Percentiles rank a stretch among this genome's conserved stretches.
These are phyloP conservation scores for Lecanicillium sp. DNA, from an alignment of 2,329 filamentous ascomycete species.

Conservation along the genomic window DNA sequence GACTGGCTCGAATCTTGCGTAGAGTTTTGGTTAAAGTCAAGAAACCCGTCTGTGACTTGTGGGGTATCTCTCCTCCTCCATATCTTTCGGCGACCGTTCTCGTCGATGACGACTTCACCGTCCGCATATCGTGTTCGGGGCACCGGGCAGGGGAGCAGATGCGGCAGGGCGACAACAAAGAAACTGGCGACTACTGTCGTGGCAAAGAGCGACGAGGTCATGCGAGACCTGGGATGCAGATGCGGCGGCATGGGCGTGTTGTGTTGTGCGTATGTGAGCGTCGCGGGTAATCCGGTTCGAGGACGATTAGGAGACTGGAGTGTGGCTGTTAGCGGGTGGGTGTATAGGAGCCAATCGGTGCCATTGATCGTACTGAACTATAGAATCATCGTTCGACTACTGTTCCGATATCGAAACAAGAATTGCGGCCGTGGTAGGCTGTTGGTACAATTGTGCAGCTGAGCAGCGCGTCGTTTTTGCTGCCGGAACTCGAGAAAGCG, in stretches of 20 bases:
- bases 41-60: slow-evolving; percentile 40
- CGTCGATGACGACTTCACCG: slow-evolving; percentile 45
- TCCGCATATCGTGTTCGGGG: slow-evolving; percentile 72
- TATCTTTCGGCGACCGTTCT: slow-evolving; percentile 39
- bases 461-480: not conserved
- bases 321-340: slow-evolving; percentile 2
- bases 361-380: slow-evolving; percentile 17
- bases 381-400: slow-evolving; percentile 17
- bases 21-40: slow-evolving; percentile 39
- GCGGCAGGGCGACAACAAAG: slow-evolving; percentile 84
- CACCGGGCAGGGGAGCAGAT: slow-evolving; percentile 85
- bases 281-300: slow-evolving; percentile 3
- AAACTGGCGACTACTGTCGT: slow-evolving; percentile 88
- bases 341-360: not conserved
- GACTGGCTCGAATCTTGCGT: slow-evolving; percentile 28
- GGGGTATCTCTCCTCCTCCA: slow-evolving; percentile 34
- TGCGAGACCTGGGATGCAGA: slow-evolving; percentile 87
- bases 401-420: not conserved
- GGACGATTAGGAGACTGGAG: slow-evolving; percentile 1
- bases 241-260: slow-evolving; percentile 65
- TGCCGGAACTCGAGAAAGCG: not conserved
- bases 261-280: slow-evolving; percentile 13
- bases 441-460: not conserved
- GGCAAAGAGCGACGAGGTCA: slow-evolving; percentile 90
- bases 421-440: not conserved